Base-by-base conservation (phyloP, 2,329 filamentous ascomycete species). In the Verticillium alfalfae region DNA sequence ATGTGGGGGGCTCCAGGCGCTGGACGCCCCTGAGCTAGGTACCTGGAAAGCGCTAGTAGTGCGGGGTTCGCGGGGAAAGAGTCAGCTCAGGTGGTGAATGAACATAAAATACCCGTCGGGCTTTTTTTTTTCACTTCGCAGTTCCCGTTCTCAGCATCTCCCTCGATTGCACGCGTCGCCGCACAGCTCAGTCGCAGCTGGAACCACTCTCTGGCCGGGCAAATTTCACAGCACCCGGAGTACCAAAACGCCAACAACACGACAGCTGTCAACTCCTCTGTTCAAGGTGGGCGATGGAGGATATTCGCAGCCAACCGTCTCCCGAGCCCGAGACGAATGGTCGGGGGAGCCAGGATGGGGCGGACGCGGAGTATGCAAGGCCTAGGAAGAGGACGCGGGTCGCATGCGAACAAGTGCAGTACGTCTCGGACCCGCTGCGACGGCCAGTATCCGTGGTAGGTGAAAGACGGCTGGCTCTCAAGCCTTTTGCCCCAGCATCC, bases 391-490 rank as follows among this genome's bases (percentile, higher is more conserved):
- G 70, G 55, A 72, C 70, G 13, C 65, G 67, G 10, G 65, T 70
- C 26, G 71, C 57, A 58, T 58, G 57, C 38, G 57, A 58, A 58
- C 26, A 58, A 58, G 39, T 58, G 57, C 67, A 78, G 73, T 59
- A 66, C 69, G 6, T 78, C 76, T 2, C 70, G 77, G 61, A 76
- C 75, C 5, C 71, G 78, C 41, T 81, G 78, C 62, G 74, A 80
- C 64, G 78, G 78, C 22, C 69, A 75, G 37, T 58, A 58, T 34
- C 57, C 57, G 52, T 79, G 74, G 78, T 79, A 64, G 72, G 75
- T 68, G 26, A 37, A n/a, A 52, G 18, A 49, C 8, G 41, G n/a
- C 22, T 22, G n/a, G n/a, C 22, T 22, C 16, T 10, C 41, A 16
- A 26, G 45, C 18, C 2, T 10, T 52, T 18, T 22, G 8, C 8